Evolutionary conservation across 352 stramenopile species (phyloP).

Genomic region (Phytophthora lateralis): DNA sequence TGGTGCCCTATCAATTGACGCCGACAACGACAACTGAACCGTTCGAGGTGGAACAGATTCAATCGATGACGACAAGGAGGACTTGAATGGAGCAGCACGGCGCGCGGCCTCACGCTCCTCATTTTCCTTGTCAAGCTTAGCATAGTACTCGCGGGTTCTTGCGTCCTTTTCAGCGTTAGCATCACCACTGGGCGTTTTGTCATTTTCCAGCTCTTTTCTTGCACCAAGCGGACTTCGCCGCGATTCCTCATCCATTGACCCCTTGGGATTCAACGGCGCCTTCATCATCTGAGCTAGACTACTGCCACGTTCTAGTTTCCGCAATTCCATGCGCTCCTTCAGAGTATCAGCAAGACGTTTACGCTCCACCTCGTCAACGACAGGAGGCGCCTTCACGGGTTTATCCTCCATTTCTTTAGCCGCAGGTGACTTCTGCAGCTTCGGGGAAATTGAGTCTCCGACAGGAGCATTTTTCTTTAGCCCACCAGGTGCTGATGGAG

Average conservation of each 20-base stretch:
- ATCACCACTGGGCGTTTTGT: conserved; percentile 12
- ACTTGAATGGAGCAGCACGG: conserved; percentile 54
- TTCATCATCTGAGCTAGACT: conserved; percentile 51
- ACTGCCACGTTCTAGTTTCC: conserved; percentile 39
- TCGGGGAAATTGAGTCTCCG: conserved; percentile 26
- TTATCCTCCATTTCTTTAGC: conserved; percentile 26
- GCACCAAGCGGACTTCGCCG: conserved; percentile 12
- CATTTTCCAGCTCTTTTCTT: conserved; percentile 28
- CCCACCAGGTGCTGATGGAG: conserved; percentile 14
- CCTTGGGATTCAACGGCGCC: conserved; percentile 20
- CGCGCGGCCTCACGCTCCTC: conserved; percentile 41
- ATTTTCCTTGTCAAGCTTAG: conserved; percentile 63
- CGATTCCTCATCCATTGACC: conserved; percentile 23
- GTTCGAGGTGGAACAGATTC: conserved; percentile 17
- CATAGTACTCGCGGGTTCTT: conserved; percentile 60
- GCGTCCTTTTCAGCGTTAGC: conserved; percentile 44
- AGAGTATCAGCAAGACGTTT: conserved; percentile 43
- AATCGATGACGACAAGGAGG: conserved; percentile 53
- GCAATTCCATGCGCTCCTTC: conserved; percentile 49
- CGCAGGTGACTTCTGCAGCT: conserved; percentile 18
- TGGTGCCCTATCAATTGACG: conserved; percentile 24
- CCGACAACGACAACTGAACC: conserved; percentile 20
- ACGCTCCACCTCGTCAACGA: conserved; percentile 41
- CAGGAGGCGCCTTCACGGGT: conserved; percentile 13
- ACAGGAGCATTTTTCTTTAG: conserved; percentile 22